phyloP scores from a whole-genome alignment of 169 alveolate species.

The Cryptosporidium xiaoi region DNA sequence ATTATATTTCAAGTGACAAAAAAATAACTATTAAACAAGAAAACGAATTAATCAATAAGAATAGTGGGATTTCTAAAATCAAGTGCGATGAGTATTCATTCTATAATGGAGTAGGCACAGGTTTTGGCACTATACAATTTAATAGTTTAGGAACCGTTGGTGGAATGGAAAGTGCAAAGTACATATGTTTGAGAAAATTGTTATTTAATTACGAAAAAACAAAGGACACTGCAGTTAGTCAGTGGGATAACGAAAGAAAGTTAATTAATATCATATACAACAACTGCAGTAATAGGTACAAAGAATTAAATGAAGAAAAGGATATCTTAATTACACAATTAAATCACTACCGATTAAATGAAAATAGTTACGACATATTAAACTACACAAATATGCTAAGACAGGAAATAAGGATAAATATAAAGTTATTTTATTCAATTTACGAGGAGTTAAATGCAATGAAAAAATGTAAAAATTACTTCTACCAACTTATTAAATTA shows the following conservation, averaged over 20 bases:
- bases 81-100: slow-evolving; percentile 24
- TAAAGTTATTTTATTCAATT: slow-evolving; percentile 11
- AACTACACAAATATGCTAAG: not conserved
- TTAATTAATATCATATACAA: slow-evolving; percentile 5
- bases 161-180: slow-evolving; percentile 5
- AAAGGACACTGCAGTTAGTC: not conserved
- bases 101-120: slow-evolving; percentile 43
- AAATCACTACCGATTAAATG: not conserved
- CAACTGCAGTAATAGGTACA: slow-evolving; percentile 1
- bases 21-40: not conserved
- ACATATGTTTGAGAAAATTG: slow-evolving; percentile 40
- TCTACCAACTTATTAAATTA: not conserved
- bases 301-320: not conserved
- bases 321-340: not conserved
- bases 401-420: slow-evolving; percentile 37
- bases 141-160: slow-evolving; percentile 14
- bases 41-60: not conserved
- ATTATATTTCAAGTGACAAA: slow-evolving; percentile 20
- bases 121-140: slow-evolving; percentile 56
- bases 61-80: not conserved
- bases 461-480: slow-evolving; percentile 34
- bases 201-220: not conserved
- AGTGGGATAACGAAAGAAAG: slow-evolving; percentile 8
- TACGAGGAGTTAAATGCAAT: slow-evolving; percentile 31
- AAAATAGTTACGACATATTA: not conserved